Evolutionary conservation across 495 filamentous ascomycete genomes (phyloP).

Genomic region (Chaetomium fimeti): DNA sequence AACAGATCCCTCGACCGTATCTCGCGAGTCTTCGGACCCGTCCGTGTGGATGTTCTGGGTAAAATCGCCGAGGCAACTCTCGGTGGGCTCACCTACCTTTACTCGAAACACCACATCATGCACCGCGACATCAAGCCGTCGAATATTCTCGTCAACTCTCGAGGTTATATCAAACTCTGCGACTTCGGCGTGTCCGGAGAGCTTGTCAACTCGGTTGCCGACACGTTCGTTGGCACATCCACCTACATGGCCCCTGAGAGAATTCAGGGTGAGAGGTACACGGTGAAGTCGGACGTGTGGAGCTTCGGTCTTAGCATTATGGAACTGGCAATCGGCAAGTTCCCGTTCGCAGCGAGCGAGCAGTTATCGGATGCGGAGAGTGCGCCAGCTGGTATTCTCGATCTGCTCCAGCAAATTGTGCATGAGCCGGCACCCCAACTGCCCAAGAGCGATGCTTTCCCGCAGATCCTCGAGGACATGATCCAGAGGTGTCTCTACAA

Average conservation of each 20-base stretch:
- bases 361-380: slow-evolving; percentile 62
- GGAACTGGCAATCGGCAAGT: slow-evolving; percentile 94
- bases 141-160: slow-evolving; percentile 92
- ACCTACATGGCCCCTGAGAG: slow-evolving; percentile 99
- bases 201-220: slow-evolving; percentile 92
- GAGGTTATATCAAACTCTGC: slow-evolving; percentile 92
- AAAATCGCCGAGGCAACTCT: slow-evolving; percentile 98
- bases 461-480: slow-evolving; percentile 89
- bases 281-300: slow-evolving; percentile 98
- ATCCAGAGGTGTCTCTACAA: slow-evolving; percentile 94
- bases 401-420: slow-evolving; percentile 95
- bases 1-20: slow-evolving; percentile 88
- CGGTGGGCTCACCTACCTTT: slow-evolving; percentile 90
- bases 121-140: slow-evolving; percentile 98
- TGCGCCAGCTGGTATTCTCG: slow-evolving; percentile 90
- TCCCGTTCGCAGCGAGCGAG: slow-evolving; percentile 83
- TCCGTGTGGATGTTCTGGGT: slow-evolving; percentile 97
- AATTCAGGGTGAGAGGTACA: slow-evolving; percentile 94
- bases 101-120: slow-evolving; percentile 93
- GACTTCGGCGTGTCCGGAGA: slow-evolving; percentile 98
- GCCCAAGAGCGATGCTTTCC: slow-evolving; percentile 96
- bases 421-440: slow-evolving; percentile 91
- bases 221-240: slow-evolving; percentile 96
- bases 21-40: slow-evolving; percentile 88
- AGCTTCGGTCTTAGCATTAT: slow-evolving; percentile 94